These are phyloP conservation scores for Crithidia thermophila DNA, from an alignment of 208 protist genomes.

Conservation along the genomic window DNA sequence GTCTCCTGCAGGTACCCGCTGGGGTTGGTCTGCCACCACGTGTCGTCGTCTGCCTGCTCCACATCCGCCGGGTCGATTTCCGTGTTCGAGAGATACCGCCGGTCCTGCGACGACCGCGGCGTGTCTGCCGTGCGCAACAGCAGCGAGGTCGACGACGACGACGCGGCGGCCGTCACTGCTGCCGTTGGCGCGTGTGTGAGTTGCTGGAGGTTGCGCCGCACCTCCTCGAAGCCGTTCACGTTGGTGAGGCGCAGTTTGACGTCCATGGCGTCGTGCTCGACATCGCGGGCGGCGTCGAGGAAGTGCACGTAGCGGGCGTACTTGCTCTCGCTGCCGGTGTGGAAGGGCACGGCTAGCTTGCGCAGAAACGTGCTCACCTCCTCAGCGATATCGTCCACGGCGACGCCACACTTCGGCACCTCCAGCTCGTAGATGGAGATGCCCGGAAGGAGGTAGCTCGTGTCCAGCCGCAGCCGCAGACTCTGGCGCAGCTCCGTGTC, in stretches of 20 bases:
- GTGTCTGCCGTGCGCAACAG: too few relatives aligned
- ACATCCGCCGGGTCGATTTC: slow-evolving; percentile 10
- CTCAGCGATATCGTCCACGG: slow-evolving; percentile 47
- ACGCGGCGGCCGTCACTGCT: neutral
- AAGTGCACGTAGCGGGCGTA: slow-evolving; percentile 61
- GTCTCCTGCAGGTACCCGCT: slow-evolving; percentile 41
- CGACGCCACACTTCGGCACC: slow-evolving; percentile 46
- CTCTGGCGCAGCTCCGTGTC: slow-evolving; percentile 26
- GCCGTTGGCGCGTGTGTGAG: neutral
- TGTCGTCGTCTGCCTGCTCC: slow-evolving; percentile 11
- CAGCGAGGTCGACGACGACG: neutral
- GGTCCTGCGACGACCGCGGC: slow-evolving; percentile 16
- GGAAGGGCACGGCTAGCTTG: slow-evolving; percentile 39
- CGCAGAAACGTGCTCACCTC: slow-evolving; percentile 50
- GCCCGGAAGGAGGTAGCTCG: slow-evolving; percentile 27
- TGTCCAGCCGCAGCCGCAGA: slow-evolving; percentile 25
- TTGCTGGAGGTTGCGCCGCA: slow-evolving; percentile 48
- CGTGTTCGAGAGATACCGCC: slow-evolving; percentile 26
- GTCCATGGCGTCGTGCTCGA: slow-evolving; percentile 37
- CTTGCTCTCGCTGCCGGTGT: slow-evolving; percentile 66
- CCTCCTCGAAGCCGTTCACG: slow-evolving; percentile 60
- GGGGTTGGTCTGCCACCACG: slow-evolving; percentile 21
- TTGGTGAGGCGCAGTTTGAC: slow-evolving; percentile 63
- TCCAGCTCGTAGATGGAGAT: slow-evolving; percentile 70
- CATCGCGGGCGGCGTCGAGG: slow-evolving; percentile 27